Evolutionary conservation across 2,329 filamentous ascomycete genomes (phyloP).

Genomic region (Xylaria sp.): DNA sequence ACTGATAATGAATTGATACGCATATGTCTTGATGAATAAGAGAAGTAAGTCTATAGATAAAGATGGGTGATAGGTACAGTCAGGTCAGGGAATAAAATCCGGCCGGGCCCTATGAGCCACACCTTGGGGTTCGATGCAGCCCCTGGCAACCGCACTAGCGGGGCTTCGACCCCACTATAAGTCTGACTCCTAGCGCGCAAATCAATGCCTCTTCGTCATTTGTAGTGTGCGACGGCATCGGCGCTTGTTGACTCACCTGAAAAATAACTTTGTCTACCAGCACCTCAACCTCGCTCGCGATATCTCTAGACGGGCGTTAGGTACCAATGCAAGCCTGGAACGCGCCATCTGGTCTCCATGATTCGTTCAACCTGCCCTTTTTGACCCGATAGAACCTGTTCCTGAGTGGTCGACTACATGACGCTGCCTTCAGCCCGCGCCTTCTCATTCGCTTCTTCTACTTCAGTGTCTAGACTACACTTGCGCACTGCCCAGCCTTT

Average conservation of each 20-base stretch:
- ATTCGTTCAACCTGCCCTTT: neutral
- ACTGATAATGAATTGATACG: neutral
- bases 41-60: no score
- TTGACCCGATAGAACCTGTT: neutral
- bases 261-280: neutral
- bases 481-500: constrained; percentile 28
- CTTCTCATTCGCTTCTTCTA: constrained; percentile 31
- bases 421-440: constrained; percentile 13
- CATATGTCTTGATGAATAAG: neutral
- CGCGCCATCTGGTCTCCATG: neutral
- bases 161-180: constrained; percentile 8
- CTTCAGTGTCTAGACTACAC: constrained; percentile 1
- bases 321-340: no score
- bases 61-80: no score
- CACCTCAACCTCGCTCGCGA: neutral
- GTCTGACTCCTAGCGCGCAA: constrained; percentile 10
- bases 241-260: constrained; percentile 37
- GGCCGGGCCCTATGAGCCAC: constrained; percentile 2
- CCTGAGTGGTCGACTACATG: constrained; percentile 33
- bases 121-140: constrained; percentile 3
- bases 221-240: constrained; percentile 28
- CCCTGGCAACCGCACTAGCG: constrained; percentile 3
- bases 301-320: neutral
- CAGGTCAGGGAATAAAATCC: constrained; percentile 24
- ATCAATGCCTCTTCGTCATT: neutral